phyloP scores from a whole-genome alignment of 129 eudicot genomes.

The Oenanthe sinensis region DNA sequence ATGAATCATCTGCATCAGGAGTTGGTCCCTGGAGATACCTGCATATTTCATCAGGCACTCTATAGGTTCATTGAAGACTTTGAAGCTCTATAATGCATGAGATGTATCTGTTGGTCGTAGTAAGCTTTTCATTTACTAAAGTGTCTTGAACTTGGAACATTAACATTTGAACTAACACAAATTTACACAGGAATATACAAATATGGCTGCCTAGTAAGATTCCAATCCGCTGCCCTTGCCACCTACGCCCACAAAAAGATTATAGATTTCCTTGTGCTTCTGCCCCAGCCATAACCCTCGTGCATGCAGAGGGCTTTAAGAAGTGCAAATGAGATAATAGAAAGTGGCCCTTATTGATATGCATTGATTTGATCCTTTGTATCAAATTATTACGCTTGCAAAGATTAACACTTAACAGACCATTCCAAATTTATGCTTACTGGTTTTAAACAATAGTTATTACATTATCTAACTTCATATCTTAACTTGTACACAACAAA shows the following conservation, averaged over 20 bases:
- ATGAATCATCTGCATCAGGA: constrained; percentile 41
- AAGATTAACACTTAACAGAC: not conserved
- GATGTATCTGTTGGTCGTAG: not conserved
- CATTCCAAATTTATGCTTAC: not conserved
- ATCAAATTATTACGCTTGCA: not conserved
- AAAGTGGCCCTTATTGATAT: not conserved
- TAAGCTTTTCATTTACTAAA: not conserved
- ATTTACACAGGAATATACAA: not conserved
- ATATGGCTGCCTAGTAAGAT: not conserved
- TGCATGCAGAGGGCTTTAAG: not conserved
- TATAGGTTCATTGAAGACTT: not conserved
- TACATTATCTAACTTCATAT: not conserved
- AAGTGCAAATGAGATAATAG: not conserved
- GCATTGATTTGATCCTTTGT: not conserved
- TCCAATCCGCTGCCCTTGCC: not conserved
- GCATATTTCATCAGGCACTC: constrained; percentile 8
- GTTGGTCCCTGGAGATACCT: constrained; percentile 49
- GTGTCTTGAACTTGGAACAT: not conserved
- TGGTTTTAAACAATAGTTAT: not conserved
- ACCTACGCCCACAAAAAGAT: not conserved
- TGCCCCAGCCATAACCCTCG: not conserved
- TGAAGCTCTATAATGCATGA: not conserved
- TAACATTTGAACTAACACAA: not conserved
- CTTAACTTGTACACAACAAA: not conserved
- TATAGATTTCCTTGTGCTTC: not conserved